phyloP scores from a whole-genome alignment of 495 filamentous ascomycete species.

The Collariella sp. region DNA sequence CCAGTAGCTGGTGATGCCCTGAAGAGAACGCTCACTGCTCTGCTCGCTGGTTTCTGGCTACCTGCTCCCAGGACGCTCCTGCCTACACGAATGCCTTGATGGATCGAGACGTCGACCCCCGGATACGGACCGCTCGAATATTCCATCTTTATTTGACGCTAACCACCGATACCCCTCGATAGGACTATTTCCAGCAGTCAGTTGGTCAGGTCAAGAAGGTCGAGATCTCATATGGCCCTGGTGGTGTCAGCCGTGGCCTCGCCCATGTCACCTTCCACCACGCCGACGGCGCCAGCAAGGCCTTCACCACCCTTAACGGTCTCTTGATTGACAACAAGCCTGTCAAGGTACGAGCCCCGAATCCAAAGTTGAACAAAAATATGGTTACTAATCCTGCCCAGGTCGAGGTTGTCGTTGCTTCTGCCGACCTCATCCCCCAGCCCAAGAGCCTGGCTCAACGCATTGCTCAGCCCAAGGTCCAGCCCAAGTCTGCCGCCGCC shows the following conservation, averaged over 20 bases:
- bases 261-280: conserved; percentile 63
- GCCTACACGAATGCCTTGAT: background rate
- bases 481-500: conserved; percentile 75
- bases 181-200: conserved; percentile 92
- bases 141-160: conserved; percentile 22
- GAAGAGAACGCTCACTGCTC: conserved; percentile 26
- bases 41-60: conserved; percentile 26
- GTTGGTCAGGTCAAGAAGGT: conserved; percentile 84
- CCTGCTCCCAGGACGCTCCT: background rate
- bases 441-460: conserved; percentile 78
- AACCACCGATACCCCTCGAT: conserved; percentile 39
- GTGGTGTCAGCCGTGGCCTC: conserved; percentile 81
- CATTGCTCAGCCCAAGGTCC: conserved; percentile 66
- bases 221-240: conserved; percentile 83
- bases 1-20: conserved; percentile 21
- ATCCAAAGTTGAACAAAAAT: too few relatives aligned
- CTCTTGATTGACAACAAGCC: conserved; percentile 80
- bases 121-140: conserved; percentile 13
- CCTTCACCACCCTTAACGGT: conserved; percentile 72
- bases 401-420: conserved; percentile 86
- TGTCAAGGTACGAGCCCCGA: conserved; percentile 61
- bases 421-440: conserved; percentile 54
- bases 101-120: conserved; percentile 17
- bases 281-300: conserved; percentile 68
- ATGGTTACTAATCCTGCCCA: conserved; percentile 24